These are phyloP conservation scores for Claviceps cyperi DNA, from an alignment of 2,329 filamentous ascomycete genomes.

Conservation along the genomic window DNA sequence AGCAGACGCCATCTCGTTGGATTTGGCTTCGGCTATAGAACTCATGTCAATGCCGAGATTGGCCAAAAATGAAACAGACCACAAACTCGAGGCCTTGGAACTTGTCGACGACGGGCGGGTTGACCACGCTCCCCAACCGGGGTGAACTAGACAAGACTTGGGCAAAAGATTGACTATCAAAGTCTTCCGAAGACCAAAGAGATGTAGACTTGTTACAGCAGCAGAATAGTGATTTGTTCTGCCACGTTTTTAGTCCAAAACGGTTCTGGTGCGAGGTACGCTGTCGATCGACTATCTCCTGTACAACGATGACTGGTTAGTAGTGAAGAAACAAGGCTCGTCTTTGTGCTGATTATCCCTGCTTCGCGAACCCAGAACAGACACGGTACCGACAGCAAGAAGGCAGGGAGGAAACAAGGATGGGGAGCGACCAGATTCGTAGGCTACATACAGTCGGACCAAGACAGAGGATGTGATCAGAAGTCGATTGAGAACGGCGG, in stretches of 20 bases:
- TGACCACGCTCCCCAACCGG: slow-evolving; percentile 9
- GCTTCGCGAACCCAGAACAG: neutral
- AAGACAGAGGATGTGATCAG: neutral
- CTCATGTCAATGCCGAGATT: slow-evolving; percentile 8
- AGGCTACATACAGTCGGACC: neutral
- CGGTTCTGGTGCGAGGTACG: neutral
- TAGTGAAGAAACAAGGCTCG: neutral
- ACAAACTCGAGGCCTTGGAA: slow-evolving; percentile 2
- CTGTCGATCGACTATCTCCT: slow-evolving; percentile 1
- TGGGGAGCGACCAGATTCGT: neutral
- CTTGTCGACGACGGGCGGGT: slow-evolving; percentile 3
- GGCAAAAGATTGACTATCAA: neutral
- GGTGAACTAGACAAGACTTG: slow-evolving; percentile 5
- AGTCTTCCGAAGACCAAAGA: slow-evolving; percentile 1
- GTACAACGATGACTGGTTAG: neutral
- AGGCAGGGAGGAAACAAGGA: neutral
- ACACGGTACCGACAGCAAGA: neutral
- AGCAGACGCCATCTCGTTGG: slow-evolving; percentile 34
- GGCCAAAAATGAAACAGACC: neutral
- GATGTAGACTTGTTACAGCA: neutral
- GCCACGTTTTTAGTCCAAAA: neutral
- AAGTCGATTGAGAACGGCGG: slow-evolving; percentile 1
- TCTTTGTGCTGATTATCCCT: neutral
- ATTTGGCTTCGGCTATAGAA: slow-evolving; percentile 14
- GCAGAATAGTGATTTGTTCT: neutral